These are phyloP conservation scores for Tinospora cordifolia DNA, from an alignment of 164 flowering plant species.

Conservation along the genomic window DNA sequence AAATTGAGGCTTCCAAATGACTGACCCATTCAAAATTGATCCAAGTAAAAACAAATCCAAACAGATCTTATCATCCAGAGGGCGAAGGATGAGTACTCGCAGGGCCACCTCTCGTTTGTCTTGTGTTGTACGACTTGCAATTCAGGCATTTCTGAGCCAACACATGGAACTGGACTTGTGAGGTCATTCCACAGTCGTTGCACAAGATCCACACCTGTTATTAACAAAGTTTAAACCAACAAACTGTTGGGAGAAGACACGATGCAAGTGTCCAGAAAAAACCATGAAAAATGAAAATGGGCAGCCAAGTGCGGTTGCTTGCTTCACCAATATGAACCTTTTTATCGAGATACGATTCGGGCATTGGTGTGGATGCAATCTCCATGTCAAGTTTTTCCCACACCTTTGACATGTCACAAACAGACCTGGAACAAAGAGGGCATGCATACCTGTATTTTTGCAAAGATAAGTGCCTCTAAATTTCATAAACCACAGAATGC, in stretches of 20 bases:
- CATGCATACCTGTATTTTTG: conserved; percentile 61
- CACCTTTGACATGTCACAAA: conserved; percentile 24
- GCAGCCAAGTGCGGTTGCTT: neutral
- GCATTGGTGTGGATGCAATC: conserved; percentile 89
- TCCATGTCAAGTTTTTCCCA: conserved; percentile 86
- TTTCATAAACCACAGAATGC: neutral
- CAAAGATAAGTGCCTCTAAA: neutral
- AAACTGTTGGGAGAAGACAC: neutral
- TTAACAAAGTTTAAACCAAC: neutral
- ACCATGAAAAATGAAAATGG: conserved; percentile 8
- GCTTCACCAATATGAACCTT: conserved; percentile 27
- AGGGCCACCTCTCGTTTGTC: conserved; percentile 41
- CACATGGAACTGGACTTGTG: conserved; percentile 57
- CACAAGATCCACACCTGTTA: conserved; percentile 73
- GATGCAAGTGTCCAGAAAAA: neutral
- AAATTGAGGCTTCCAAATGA: too few species aligned
- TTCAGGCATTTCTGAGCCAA: conserved; percentile 74
- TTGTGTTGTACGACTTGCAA: conserved; percentile 88
- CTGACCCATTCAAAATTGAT: neutral
- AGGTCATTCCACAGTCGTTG: conserved; percentile 67
- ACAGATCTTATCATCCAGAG: neutral
- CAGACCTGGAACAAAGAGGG: conserved; percentile 91
- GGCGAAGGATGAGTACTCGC: neutral
- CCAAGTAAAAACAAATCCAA: too few species aligned
- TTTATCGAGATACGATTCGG: conserved; percentile 60